A percentile compares a stretch with the other conserved stretches of the same genome.
phyloP scores from a whole-genome alignment of 2,329 filamentous ascomycete species.

The Penicillium sp. region DNA sequence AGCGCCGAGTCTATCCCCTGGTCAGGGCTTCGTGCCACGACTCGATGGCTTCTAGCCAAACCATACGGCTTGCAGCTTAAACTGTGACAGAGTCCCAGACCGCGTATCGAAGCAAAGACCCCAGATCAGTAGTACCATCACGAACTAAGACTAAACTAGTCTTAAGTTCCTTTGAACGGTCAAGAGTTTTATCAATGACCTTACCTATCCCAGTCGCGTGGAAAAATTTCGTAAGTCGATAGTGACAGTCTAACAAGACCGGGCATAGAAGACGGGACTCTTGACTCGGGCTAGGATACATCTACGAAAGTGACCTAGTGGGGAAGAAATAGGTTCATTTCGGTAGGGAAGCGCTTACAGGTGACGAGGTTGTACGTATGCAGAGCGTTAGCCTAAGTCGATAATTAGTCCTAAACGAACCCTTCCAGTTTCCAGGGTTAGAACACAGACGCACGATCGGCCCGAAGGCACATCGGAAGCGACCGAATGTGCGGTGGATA shows the following conservation, averaged over 20 bases:
- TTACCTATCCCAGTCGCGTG: slow-evolving; percentile 12
- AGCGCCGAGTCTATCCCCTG: no score
- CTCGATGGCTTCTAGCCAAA: no score
- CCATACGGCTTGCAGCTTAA: no score
- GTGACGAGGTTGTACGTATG: slow-evolving; percentile 13
- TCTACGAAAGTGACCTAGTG: slow-evolving; percentile 13
- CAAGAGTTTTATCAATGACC: slow-evolving; percentile 12
- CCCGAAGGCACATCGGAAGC: slow-evolving; percentile 13
- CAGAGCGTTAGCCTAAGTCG: slow-evolving; percentile 1
- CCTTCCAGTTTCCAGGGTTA: slow-evolving; percentile 1
- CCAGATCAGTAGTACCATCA: slow-evolving; percentile 13
- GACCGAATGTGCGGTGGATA: slow-evolving; percentile 7
- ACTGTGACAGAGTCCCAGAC: no score
- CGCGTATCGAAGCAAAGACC: no score
- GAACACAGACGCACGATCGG: slow-evolving; percentile 6
- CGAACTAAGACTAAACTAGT: slow-evolving; percentile 12
- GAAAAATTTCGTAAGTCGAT: slow-evolving; percentile 15
- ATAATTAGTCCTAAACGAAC: slow-evolving; percentile 3
- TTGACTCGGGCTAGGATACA: no score
- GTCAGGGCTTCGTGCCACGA: no score
- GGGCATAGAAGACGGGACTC: slow-evolving; percentile 10
- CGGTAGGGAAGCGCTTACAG: slow-evolving; percentile 5
- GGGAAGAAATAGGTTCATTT: slow-evolving; percentile 9
- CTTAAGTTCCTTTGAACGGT: slow-evolving; percentile 10
- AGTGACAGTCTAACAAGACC: slow-evolving; percentile 15